A percentile compares a stretch with the other conserved stretches of the same genome.
Evolutionary conservation across 805 yeast genomes (phyloP).

Genomic region (Metschnikowia drakensbergensis): DNA sequence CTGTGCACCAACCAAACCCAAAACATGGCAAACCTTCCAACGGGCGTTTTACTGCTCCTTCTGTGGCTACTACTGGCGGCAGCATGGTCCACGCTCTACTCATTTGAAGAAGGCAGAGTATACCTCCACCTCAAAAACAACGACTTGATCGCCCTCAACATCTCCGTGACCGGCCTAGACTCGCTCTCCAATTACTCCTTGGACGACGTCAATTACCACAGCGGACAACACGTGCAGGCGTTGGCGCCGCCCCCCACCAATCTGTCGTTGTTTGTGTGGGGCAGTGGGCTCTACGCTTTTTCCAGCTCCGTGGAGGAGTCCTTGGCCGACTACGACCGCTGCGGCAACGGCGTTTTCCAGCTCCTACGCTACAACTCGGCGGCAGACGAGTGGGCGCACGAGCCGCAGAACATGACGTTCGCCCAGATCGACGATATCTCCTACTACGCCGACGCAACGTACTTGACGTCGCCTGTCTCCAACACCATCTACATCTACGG

Average conservation of each 20-base stretch:
- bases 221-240: conserved; percentile 21
- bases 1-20: background rate
- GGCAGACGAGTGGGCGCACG: conserved; percentile 21
- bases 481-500: conserved; percentile 52
- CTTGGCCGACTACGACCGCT: conserved; percentile 12
- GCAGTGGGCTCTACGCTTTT: conserved; percentile 30
- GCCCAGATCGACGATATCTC: conserved; percentile 25
- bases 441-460: conserved; percentile 35
- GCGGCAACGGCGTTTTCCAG: conserved; percentile 28
- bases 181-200: conserved; percentile 9
- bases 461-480: conserved; percentile 37
- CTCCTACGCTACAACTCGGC: conserved; percentile 21
- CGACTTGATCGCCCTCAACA: conserved; percentile 34
- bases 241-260: conserved; percentile 32
- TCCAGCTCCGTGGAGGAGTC: conserved; percentile 8
- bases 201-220: conserved; percentile 17
- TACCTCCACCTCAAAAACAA: conserved; percentile 36
- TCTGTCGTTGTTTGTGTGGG: conserved; percentile 29
- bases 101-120: conserved; percentile 30
- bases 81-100: conserved; percentile 35
- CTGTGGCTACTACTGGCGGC: conserved; percentile 8
- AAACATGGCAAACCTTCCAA: background rate
- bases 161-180: conserved; percentile 31
- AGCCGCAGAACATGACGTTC: conserved; percentile 17
- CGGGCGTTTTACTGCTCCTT: background rate